These are phyloP conservation scores for Didymella arachidicola DNA, from an alignment of 2,329 filamentous ascomycete genomes.

Conservation along the genomic window DNA sequence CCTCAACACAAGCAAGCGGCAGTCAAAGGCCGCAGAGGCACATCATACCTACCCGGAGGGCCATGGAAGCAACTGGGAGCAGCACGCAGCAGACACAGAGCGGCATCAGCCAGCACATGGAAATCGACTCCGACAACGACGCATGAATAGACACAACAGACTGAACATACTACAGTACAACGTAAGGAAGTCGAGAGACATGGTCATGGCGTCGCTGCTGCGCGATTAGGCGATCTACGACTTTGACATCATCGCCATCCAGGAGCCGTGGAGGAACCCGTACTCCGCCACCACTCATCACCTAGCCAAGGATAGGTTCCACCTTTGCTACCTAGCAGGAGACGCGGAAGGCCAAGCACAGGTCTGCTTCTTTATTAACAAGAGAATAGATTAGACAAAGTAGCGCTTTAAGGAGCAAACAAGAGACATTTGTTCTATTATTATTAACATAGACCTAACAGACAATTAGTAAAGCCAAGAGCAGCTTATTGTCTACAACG, in stretches of 20 bases:
- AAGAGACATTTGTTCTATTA: too few species aligned
- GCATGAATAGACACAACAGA: background rate
- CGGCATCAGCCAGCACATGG: too few species aligned
- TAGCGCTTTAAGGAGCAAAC: slow-evolving; percentile 18
- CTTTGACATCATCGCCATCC: slow-evolving; percentile 33
- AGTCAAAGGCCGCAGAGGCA: background rate
- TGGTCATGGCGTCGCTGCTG: slow-evolving; percentile 33
- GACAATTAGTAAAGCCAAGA: slow-evolving; percentile 10
- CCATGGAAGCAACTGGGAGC: too few species aligned
- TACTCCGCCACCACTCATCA: slow-evolving; percentile 33
- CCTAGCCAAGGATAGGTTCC: slow-evolving; percentile 18
- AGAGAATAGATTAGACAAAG: slow-evolving; percentile 25
- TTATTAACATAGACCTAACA: too few species aligned
- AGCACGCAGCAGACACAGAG: too few species aligned
- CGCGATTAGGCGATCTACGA: slow-evolving; percentile 28
- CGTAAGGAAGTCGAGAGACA: slow-evolving; percentile 30
- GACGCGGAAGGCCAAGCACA: slow-evolving; percentile 19
- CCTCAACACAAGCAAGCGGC: background rate
- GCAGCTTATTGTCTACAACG: background rate
- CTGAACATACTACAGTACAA: slow-evolving; percentile 36
- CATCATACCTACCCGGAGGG: too few species aligned
- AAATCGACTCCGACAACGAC: too few species aligned
- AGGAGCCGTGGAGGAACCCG: slow-evolving; percentile 25
- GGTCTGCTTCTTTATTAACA: slow-evolving; percentile 40
- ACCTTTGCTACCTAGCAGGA: slow-evolving; percentile 14